phyloP scores from a whole-genome alignment of 805 yeast species.

The Kuraishia capsulata region DNA sequence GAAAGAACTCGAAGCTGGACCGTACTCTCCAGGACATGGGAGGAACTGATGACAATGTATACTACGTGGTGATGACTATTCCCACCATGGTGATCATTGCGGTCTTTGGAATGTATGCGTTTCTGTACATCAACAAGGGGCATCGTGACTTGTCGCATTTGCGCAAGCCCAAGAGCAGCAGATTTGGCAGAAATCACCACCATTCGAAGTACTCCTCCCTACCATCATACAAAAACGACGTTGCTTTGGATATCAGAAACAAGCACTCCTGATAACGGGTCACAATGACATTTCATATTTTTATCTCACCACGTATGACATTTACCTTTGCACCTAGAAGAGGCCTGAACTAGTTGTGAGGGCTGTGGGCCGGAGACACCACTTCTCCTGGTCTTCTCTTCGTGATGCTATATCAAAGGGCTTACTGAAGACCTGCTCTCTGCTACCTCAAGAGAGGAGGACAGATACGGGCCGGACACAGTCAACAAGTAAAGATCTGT shows the following conservation, averaged over 20 bases:
- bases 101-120: constrained; percentile 55
- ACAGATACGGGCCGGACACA: constrained; percentile 4
- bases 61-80: constrained; percentile 56
- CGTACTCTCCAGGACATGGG: constrained; percentile 21
- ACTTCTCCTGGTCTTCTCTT: no score
- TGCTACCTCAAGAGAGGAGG: neutral
- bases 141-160: constrained; percentile 45
- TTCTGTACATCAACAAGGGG: constrained; percentile 44
- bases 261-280: no score
- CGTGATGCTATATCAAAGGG: neutral
- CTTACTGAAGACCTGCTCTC: constrained; percentile 2
- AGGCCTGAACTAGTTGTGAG: no score
- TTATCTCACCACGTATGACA: no score
- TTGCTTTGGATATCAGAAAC: neutral
- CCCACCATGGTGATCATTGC: constrained; percentile 59
- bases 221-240: neutral
- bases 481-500: no score
- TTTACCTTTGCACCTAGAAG: no score
- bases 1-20: constrained; percentile 29
- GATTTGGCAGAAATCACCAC: constrained; percentile 14
- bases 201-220: neutral
- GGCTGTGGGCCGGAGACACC: no score
- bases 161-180: constrained; percentile 25
- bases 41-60: constrained; percentile 33
- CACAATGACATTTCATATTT: neutral